These are phyloP conservation scores for Orbilia javanica DNA, from an alignment of 2,329 filamentous ascomycete species.

Conservation along the genomic window DNA sequence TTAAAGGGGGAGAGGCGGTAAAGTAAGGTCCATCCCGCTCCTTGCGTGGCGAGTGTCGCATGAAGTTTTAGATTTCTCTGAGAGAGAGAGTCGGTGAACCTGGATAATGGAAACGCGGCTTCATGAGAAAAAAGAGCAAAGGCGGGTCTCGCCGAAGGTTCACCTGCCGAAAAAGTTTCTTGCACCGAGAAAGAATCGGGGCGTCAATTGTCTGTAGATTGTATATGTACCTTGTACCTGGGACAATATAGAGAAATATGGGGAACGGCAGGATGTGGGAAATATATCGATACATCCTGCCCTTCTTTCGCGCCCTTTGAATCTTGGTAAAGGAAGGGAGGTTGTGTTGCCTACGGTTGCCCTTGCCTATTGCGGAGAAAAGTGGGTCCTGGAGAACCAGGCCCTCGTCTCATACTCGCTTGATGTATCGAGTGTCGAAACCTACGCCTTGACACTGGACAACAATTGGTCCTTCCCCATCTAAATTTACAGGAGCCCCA, in stretches of 20 bases:
- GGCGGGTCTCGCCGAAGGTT: conserved; percentile 27
- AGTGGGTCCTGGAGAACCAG: conserved; percentile 3
- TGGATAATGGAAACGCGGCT: conserved; percentile 11
- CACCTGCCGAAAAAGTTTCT: conserved; percentile 41
- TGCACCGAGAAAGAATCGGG: conserved; percentile 6
- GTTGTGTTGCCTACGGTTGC: conserved; percentile 46
- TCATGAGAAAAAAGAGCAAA: neutral
- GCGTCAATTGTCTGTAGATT: neutral
- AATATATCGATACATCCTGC: conserved; percentile 27
- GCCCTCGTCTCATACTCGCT: conserved; percentile 9
- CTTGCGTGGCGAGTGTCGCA: conserved; percentile 37
- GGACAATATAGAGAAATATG: conserved; percentile 8
- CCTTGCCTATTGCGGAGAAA: conserved; percentile 22
- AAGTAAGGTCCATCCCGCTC: conserved; percentile 6
- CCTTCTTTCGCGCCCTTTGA: conserved; percentile 21
- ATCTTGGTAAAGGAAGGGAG: conserved; percentile 9
- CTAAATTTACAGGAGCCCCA: conserved; percentile 19
- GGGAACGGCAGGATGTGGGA: conserved; percentile 26
- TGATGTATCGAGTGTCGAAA: conserved; percentile 35
- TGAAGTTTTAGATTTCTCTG: conserved; percentile 39
- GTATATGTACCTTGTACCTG: conserved; percentile 40
- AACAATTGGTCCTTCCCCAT: conserved; percentile 30
- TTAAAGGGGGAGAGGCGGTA: neutral
- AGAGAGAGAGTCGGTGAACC: conserved; percentile 6
- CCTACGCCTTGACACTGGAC: conserved; percentile 19